Base-by-base conservation (phyloP, 257 asterid genomes). In the Solanum megistacrolobum region DNA sequence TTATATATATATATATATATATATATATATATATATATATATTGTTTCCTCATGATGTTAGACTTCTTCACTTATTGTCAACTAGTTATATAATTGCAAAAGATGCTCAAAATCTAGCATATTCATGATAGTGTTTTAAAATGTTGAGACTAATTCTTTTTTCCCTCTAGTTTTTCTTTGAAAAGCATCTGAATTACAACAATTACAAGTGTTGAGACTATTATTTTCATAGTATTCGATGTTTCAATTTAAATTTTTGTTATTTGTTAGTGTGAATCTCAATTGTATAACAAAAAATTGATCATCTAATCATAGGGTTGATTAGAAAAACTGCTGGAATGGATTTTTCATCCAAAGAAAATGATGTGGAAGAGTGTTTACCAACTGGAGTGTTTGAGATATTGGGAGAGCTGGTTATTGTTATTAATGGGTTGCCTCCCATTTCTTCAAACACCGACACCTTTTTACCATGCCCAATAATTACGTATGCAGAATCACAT, bases 321-420 rank as follows among this genome's bases (percentile, higher is more conserved):
- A 76, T n/a, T 76, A 84, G 69, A 68, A 83, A 36, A 71, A 27
- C 16, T 20, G 3, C 23, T 13, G 46, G 16, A 83, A 94, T 93
- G 96, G 93, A 93, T 43, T 88, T 84, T 62, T 41, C 87, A 6
- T 39, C 83, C 39, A 78, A 89, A 71, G 87, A 69, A 85, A 41
- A 16, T 86, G 91, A 92, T 4, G 83, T 87, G 5, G 23, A 25
- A 10, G 91, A 89, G 36, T 75, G 88, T 20, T 88, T 91, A n/a
- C 31, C 89, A 12, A 25, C 91, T 48, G 89, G 84, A 14, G 85
- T 91, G 41, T 92, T 74, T 91, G 88, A 90, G 78, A 69, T 94
- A 68, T 93, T 93, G 6, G 95, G 94, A 86, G 98, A 95, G 89
- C 96, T 97, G 31, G 94, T 93, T 68, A 18, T 48, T 48, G 60